These are phyloP conservation scores for Lasiosphaeria hispida DNA, from an alignment of 495 filamentous ascomycete genomes.

Conservation along the genomic window DNA sequence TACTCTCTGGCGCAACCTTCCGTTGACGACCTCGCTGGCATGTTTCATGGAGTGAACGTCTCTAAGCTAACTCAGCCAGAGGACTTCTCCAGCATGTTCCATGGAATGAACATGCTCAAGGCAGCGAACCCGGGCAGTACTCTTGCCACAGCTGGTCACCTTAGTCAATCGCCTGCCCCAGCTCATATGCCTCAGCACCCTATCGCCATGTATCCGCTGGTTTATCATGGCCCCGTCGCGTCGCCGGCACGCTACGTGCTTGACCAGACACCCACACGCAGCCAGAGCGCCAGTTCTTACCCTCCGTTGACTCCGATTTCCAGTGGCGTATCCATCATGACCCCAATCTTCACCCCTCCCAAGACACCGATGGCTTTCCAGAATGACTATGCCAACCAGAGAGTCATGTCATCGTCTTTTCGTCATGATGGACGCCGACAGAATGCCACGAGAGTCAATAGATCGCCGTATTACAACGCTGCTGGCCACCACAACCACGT, in stretches of 20 bases:
- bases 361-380: conserved; percentile 33
- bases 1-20: neutral
- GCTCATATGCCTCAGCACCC: conserved; percentile 22
- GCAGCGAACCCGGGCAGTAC: conserved; percentile 7
- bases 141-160: conserved; percentile 3
- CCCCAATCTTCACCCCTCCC: conserved; percentile 32
- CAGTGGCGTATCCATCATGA: conserved; percentile 21
- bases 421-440: conserved; percentile 38
- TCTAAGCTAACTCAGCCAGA: conserved; percentile 1
- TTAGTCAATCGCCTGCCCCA: conserved; percentile 14
- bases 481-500: conserved; percentile 62
- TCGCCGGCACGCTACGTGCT: conserved; percentile 31
- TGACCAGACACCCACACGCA: conserved; percentile 36
- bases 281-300: conserved; percentile 22
- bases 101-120: conserved; percentile 12
- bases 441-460: conserved; percentile 37
- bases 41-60: conserved; percentile 21
- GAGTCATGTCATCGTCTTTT: conserved; percentile 27
- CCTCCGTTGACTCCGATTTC: conserved; percentile 26
- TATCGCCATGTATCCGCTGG: conserved; percentile 35
- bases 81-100: conserved; percentile 14
- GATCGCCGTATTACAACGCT: conserved; percentile 42
- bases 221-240: conserved; percentile 29
- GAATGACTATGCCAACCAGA: conserved; percentile 29
- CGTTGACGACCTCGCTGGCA: conserved; percentile 16